Conservation (phyloP, 106 monocot species). For the Platanthera zijinensis region DNA sequence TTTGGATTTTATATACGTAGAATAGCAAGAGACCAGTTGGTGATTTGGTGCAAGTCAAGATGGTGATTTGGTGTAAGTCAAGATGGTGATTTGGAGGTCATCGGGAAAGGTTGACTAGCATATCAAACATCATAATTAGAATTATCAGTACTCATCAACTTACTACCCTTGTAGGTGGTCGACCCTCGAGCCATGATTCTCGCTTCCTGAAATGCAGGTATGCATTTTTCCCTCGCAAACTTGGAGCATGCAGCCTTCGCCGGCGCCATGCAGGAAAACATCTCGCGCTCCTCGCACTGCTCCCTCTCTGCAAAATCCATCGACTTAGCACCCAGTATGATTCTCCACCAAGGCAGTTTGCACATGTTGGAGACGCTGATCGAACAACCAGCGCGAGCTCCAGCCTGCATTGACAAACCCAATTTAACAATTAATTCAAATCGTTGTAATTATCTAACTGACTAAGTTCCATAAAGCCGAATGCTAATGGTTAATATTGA, state of each 20-base stretch:
- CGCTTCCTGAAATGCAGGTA: constrained; percentile 61
- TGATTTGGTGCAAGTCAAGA: too few species aligned
- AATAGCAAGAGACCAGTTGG: too few species aligned
- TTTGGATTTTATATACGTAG: too few species aligned
- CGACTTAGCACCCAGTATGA: constrained; percentile 26
- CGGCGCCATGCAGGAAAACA: constrained; percentile 49
- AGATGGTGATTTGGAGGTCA: too few species aligned
- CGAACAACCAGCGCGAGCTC: constrained; percentile 70
- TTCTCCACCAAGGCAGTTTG: constrained; percentile 87
- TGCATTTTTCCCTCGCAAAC: constrained; percentile 74
- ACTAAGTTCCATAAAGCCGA: background rate
- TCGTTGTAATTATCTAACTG: background rate
- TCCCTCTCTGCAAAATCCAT: constrained; percentile 65
- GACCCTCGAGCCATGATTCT: constrained; percentile 25
- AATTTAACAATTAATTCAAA: constrained; percentile 1
- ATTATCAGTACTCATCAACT: too few species aligned
- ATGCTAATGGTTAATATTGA: too few species aligned
- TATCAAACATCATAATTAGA: too few species aligned
- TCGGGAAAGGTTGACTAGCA: too few species aligned
- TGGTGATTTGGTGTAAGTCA: too few species aligned
- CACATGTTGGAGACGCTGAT: constrained; percentile 83
- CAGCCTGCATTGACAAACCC: constrained; percentile 38
- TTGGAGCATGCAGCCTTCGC: constrained; percentile 50
- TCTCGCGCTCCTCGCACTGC: constrained; percentile 73
- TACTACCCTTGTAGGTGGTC: too few species aligned